phyloP scores from a whole-genome alignment of 1,139 yeast genomes.

The Debaryomyces coudertii region DNA sequence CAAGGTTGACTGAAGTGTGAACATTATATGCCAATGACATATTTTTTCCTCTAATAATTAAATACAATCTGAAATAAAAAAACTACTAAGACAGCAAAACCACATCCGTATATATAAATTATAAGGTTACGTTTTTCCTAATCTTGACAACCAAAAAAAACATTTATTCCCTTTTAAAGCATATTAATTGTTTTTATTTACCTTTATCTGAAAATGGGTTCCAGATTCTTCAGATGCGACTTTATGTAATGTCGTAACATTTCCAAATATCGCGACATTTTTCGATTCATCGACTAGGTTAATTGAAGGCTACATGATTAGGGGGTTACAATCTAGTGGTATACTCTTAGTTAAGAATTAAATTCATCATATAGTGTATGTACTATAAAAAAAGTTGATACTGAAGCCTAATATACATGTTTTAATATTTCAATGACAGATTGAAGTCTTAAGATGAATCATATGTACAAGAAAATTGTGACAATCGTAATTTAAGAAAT shows the following conservation, averaged over 20 bases:
- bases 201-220: slow-evolving; percentile 14
- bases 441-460: background rate
- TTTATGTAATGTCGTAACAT: background rate
- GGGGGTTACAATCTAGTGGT: background rate
- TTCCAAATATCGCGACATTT: background rate
- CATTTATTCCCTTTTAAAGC: slow-evolving; percentile 20
- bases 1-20: slow-evolving; percentile 21
- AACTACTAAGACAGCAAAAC: background rate
- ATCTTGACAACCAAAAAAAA: background rate
- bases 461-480: background rate
- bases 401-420: background rate
- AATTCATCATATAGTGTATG: background rate
- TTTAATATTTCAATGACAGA: background rate
- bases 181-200: slow-evolving; percentile 27
- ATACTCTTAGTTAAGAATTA: slow-evolving; percentile 1
- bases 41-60: background rate
- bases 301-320: background rate
- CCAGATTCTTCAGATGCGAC: background rate
- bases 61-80: background rate
- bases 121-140: background rate
- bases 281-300: background rate
- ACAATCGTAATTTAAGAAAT: background rate
- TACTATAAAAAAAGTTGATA: background rate
- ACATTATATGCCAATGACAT: slow-evolving; percentile 10
- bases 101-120: slow-evolving; percentile 2